Evolutionary conservation across 768 basidiomycete genomes (phyloP), one percentile per base, ranked within the genome.

Genomic region (Hortiboletus campestris): DNA sequence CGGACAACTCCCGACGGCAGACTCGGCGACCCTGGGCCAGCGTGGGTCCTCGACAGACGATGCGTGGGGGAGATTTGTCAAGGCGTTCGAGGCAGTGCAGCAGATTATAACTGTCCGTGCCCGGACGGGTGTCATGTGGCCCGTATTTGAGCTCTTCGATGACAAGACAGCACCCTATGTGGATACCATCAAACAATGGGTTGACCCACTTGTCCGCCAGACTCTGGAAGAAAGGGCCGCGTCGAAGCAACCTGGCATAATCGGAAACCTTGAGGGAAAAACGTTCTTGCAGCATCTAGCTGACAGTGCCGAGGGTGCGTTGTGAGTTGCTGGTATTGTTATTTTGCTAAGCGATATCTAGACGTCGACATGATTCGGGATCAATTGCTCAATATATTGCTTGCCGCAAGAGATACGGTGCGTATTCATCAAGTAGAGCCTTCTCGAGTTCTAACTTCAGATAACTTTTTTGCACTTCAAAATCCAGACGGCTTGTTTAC

Each of bases 361-460:
- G 89, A 91, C 65, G 72, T 72, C 12, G 75, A 80, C 9, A 67
- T 84, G 41, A 88, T 94, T 51, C 83, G 87, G 20, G 88, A 92
- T 71, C 87, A 93, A 59, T 70, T 92, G 13, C 76, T 92, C 46
- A 92, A 83, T 64, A 83, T 91, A 68, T 74, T 94, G 2, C 74
- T 92, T 12, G 91, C 91, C 6, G 80, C 88, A 22, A 73, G 91
- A 51, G 91, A 94, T 71, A 91, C 91, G 35, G 88, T 87, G 41
- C 45, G 81, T 75, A 19, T 43, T 39, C 51, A 42, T 22, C 31
- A 31, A 50, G 1, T 32, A 42, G 40, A 14, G 8, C 20, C 12
- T n/a, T 41, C 36, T 31, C 29, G 25, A 12, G 16, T 53, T 20
- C 49, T 35, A 4, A 25, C 25, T 25, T 25, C 25, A 25, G 10